Evolutionary conservation across 139 green algal species (phyloP).

Genomic region (Limnomonas spitsbergensis): DNA sequence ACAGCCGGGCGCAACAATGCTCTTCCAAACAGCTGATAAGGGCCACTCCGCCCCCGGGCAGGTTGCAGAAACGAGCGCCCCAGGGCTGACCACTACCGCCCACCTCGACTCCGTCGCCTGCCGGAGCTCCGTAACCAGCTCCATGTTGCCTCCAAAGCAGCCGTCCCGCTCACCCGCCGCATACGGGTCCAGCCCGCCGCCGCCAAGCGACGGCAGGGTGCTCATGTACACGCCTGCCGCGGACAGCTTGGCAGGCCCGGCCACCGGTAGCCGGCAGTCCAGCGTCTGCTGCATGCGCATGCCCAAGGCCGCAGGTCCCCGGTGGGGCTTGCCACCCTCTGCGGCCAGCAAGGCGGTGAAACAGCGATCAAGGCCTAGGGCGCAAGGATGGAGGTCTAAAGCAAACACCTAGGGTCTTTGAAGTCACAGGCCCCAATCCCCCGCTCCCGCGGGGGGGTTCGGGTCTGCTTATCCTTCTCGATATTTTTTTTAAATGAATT

Average conservation of each 20-base stretch:
- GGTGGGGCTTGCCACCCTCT: neutral
- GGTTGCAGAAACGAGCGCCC: no score
- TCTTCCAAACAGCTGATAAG: no score
- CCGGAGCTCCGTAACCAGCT: conserved; percentile 21
- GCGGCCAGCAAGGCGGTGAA: neutral
- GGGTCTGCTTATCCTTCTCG: no score
- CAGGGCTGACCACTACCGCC: no score
- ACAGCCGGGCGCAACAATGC: no score
- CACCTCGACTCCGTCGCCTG: conserved; percentile 4
- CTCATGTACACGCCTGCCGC: neutral
- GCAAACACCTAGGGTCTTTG: no score
- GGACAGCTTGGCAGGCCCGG: conserved; percentile 5
- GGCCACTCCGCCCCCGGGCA: no score
- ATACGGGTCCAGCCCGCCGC: neutral
- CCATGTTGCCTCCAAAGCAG: conserved; percentile 19
- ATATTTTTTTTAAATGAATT: no score
- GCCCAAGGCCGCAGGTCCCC: conserved; percentile 43
- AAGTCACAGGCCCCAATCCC: no score
- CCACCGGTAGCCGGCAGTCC: neutral
- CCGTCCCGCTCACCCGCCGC: neutral
- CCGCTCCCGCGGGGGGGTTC: no score
- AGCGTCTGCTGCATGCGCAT: conserved; percentile 44
- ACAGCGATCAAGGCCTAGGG: no score
- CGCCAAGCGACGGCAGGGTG: neutral
- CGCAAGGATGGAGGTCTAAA: no score